Evolutionary conservation across 2,329 filamentous ascomycete genomes (phyloP).

Genomic region (Fusarium duplospermum): DNA sequence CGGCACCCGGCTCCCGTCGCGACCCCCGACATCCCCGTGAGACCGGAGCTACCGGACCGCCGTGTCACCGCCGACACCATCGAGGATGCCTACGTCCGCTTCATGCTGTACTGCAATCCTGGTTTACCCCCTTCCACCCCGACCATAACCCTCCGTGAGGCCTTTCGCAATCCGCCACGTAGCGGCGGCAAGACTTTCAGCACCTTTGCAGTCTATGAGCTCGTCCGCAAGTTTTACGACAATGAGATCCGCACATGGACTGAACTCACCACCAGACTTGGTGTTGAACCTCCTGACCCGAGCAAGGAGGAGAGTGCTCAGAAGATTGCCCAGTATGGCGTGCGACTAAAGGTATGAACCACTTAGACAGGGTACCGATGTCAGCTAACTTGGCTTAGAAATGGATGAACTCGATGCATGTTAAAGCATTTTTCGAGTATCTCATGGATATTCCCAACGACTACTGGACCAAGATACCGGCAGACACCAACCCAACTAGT

Average conservation of each 20-base stretch:
- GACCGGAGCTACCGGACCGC: conserved; percentile 68
- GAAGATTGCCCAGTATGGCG: conserved; percentile 94
- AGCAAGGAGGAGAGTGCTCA: conserved; percentile 90
- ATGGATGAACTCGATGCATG: conserved; percentile 97
- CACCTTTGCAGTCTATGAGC: conserved; percentile 79
- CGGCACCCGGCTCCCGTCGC: conserved; percentile 30
- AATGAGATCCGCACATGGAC: conserved; percentile 95
- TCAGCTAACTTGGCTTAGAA: conserved; percentile 63
- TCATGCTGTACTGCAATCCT: conserved; percentile 93
- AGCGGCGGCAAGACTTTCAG: conserved; percentile 90
- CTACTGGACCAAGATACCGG: conserved; percentile 84
- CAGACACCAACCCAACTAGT: conserved; percentile 70
- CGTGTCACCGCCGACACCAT: conserved; percentile 77
- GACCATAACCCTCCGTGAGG: conserved; percentile 76
- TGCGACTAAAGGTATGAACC: conserved; percentile 80
- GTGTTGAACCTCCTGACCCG: conserved; percentile 84
- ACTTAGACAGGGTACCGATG: background rate
- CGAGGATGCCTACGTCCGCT: conserved; percentile 84
- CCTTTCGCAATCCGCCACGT: conserved; percentile 83
- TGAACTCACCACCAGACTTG: conserved; percentile 85
- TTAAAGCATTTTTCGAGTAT: conserved; percentile 95
- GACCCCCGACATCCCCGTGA: conserved; percentile 30
- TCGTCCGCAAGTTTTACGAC: conserved; percentile 81
- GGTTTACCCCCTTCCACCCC: conserved; percentile 75
- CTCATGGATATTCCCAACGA: conserved; percentile 80